A percentile compares a stretch with the other conserved stretches of the same genome.
Evolutionary conservation across 2,329 filamentous ascomycete species (phyloP).

Genomic region (Neospermospora avenae): DNA sequence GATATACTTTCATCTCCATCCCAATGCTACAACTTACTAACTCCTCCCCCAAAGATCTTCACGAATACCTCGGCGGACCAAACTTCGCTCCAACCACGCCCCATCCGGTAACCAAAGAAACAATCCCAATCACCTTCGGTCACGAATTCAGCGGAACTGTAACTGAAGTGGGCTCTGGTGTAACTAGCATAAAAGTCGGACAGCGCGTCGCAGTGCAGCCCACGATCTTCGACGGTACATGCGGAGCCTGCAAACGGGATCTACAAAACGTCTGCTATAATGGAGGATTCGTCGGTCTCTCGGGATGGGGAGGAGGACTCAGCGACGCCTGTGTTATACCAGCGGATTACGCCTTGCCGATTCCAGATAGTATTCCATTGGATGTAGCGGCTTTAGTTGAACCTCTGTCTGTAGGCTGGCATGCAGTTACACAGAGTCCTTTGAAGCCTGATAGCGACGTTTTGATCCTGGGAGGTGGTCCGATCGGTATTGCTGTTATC

Average conservation of each 20-base stretch:
- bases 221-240: constrained; percentile 54
- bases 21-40: not conserved
- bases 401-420: constrained; percentile 62
- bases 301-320: constrained; percentile 49
- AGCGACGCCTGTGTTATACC: constrained; percentile 53
- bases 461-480: constrained; percentile 58
- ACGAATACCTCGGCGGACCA: constrained; percentile 49
- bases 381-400: constrained; percentile 58
- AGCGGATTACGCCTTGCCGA: constrained; percentile 44
- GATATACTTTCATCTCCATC: not conserved
- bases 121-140: constrained; percentile 57
- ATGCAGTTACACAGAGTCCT: constrained; percentile 51
- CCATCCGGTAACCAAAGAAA: constrained; percentile 55
- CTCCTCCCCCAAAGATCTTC: constrained; percentile 39
- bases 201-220: constrained; percentile 59
- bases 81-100: constrained; percentile 48
- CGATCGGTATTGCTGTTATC: constrained; percentile 59
- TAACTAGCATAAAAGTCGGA: constrained; percentile 47
- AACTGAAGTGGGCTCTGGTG: constrained; percentile 52
- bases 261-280: constrained; percentile 56
- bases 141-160: constrained; percentile 64
- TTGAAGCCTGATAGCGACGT: constrained; percentile 46
- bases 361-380: constrained; percentile 50
- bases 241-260: constrained; percentile 50
- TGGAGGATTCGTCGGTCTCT: constrained; percentile 50